Percentiles rank a stretch among this genome's conserved stretches.
Conservation (phyloP, 495 filamentous ascomycete genomes). For the Aspergillus ostianus region DNA sequence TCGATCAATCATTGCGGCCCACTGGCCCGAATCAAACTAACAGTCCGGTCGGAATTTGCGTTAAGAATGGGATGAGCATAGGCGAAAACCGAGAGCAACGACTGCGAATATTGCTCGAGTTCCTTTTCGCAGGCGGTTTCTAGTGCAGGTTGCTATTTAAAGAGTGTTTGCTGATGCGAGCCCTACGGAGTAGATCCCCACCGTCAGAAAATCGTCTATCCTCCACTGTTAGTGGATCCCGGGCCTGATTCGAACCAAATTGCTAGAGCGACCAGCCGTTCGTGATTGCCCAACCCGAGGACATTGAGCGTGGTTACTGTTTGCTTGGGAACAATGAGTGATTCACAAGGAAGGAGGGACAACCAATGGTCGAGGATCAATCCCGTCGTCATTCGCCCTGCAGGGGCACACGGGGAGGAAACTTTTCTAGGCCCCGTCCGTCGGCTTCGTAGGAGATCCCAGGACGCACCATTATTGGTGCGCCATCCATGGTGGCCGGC, state of each 20-base stretch:
- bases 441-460: slow-evolving; percentile 3
- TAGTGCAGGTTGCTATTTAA: neutral
- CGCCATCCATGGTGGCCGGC: slow-evolving; percentile 1
- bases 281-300: neutral
- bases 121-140: neutral
- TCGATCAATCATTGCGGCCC: too few species aligned
- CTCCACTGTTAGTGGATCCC: neutral
- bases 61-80: neutral
- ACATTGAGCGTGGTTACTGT: neutral
- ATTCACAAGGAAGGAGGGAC: neutral
- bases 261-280: neutral
- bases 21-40: neutral
- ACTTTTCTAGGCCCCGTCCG: neutral
- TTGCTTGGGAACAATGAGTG: neutral
- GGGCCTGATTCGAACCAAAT: slow-evolving; percentile 1
- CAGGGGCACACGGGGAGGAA: neutral
- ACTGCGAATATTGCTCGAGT: neutral
- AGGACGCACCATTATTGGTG: slow-evolving; percentile 15
- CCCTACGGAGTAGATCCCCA: too few species aligned
- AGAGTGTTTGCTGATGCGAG: neutral
- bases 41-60: neutral
- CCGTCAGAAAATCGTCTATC: neutral
- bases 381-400: neutral
- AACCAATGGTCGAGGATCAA: neutral
- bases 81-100: neutral